Conservation (phyloP, 2,329 filamentous ascomycete genomes). For the Clarireedia hainanense region DNA sequence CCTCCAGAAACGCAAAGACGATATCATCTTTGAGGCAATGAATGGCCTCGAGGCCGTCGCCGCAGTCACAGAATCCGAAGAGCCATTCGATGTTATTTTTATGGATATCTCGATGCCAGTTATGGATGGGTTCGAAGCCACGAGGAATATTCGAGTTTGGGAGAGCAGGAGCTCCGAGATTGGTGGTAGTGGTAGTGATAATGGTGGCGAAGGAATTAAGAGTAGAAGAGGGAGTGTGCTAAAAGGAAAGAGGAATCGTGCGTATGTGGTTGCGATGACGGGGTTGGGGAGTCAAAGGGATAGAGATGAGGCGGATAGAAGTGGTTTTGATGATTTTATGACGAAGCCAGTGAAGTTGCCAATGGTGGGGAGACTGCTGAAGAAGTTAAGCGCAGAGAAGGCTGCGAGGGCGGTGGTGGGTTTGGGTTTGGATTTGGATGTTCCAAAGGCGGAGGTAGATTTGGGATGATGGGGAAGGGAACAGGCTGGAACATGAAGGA, state of each 20-base stretch:
- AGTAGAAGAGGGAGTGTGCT: neutral
- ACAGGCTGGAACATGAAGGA: neutral
- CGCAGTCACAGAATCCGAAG: conserved; percentile 16
- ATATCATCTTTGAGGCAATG: conserved; percentile 30
- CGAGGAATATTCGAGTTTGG: conserved; percentile 35
- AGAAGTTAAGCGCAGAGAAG: conserved; percentile 13
- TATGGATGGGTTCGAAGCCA: conserved; percentile 42
- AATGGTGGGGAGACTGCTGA: conserved; percentile 17
- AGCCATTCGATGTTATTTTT: conserved; percentile 35
- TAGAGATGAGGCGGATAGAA: conserved; percentile 40
- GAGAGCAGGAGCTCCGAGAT: neutral
- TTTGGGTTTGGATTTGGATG: neutral
- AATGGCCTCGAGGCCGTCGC: conserved; percentile 39
- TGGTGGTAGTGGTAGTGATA: neutral
- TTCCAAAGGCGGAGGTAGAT: neutral
- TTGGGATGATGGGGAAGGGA: neutral
- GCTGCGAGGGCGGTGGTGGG: neutral
- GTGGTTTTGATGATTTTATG: conserved; percentile 47
- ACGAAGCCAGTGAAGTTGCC: conserved; percentile 39
- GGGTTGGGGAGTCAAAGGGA: conserved; percentile 41
- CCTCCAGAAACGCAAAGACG: conserved; percentile 23
- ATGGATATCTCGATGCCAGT: conserved; percentile 49
- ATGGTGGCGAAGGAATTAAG: neutral
- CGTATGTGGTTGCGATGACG: conserved; percentile 44
- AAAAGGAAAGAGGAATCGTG: conserved; percentile 4